Evolutionary conservation across 2,329 filamentous ascomycete genomes (phyloP), one percentile per base, ranked within the genome.

Genomic region (Aspergillus ibericus): DNA sequence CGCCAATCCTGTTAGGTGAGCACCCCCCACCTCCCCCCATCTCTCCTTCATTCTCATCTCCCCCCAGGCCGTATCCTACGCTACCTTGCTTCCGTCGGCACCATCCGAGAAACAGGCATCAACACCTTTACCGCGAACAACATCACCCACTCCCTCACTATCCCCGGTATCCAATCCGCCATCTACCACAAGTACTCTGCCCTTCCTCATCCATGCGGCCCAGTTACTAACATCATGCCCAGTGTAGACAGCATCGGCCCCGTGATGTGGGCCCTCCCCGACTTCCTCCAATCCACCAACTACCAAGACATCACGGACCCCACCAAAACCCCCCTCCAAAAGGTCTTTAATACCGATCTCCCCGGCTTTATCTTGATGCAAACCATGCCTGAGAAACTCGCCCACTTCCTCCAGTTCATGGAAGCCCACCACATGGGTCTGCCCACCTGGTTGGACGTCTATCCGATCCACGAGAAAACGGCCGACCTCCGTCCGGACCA

Each of bases 51-150:
- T 5, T 16, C n/a, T 25, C 2, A 46, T 8, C 4, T 8, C 13
- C 5, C 2, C 16, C 10, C 49, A 69, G 67, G 60, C 44, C 59
- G 67, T 12, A n/a, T 73, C 13, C 60, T 70, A 20, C 69, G 71
- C 36, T 68, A 70, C 35, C 53, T 71, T 15, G 65, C 67, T 2
- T 66, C 67, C 3, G 59, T 48, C 13, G 52, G 59, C 9, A 50
- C 65, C 0, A 57, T 69, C 36, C 58, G 53, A 10, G 62, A 69
- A 29, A 46, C 54, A 1, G 53, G 8, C 13, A 16, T 32, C 4
- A 62, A 70, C 12, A 38, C 60, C 9, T 69, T 67, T 16, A 40
- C 49, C 2, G 62, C 63, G 10, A 63, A 56, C 27, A 55, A 27
- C 1, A 34, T 59, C 15, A 67, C 66, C 3, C 34, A 58, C 2